These are phyloP conservation scores for Talaromyces islandicus DNA, from an alignment of 2,329 filamentous ascomycete genomes.

Conservation along the genomic window DNA sequence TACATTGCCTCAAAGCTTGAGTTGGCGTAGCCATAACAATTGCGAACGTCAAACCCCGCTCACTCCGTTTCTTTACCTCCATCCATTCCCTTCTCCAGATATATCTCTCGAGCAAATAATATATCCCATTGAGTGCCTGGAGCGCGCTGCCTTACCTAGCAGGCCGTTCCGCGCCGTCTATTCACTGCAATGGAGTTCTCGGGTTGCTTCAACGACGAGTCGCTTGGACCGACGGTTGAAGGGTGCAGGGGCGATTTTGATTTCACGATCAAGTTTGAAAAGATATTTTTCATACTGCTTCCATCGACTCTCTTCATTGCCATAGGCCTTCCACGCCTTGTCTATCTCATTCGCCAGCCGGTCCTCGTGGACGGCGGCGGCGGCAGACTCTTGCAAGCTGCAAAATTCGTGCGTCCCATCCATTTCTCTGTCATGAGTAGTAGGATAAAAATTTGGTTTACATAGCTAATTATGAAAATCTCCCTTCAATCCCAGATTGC, in stretches of 20 bases:
- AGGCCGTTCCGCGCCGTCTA: background rate
- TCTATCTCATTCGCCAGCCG: slow-evolving; percentile 1
- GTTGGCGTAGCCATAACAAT: background rate
- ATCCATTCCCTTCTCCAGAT: background rate
- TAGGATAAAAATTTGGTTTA: background rate
- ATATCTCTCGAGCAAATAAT: background rate
- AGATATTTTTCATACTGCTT: background rate
- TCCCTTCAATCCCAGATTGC: background rate
- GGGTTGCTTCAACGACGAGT: slow-evolving; percentile 1
- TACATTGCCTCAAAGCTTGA: background rate
- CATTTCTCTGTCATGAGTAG: slow-evolving; percentile 1
- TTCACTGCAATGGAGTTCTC: slow-evolving; percentile 2
- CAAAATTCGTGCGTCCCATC: slow-evolving; percentile 4
- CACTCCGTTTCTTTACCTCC: background rate
- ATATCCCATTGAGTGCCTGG: too few relatives aligned
- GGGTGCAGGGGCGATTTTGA: slow-evolving; percentile 3
- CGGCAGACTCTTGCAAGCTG: slow-evolving; percentile 5
- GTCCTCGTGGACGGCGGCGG: background rate
- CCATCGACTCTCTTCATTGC: slow-evolving; percentile 1
- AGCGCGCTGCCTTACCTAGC: too few relatives aligned
- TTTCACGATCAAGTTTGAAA: slow-evolving; percentile 5
- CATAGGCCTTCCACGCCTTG: background rate
- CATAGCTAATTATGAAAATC: background rate
- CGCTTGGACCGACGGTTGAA: slow-evolving; percentile 2
- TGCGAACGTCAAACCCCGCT: background rate